A percentile compares a stretch with the other conserved stretches of the same genome.
phyloP scores from a whole-genome alignment of 495 filamentous ascomycete species.

The Penicillium cosmopolitanum region DNA sequence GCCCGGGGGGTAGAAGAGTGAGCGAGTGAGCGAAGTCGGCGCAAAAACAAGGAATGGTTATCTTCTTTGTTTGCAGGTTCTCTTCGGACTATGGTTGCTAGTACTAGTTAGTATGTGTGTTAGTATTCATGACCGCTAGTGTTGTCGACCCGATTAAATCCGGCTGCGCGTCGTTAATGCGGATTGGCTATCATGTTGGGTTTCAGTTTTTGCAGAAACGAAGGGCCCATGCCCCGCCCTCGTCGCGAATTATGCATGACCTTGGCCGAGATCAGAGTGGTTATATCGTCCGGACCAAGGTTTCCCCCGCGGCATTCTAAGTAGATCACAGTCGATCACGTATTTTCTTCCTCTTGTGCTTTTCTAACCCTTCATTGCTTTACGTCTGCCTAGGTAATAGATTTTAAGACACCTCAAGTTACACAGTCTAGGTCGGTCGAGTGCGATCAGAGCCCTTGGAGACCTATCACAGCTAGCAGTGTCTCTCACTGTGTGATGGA shows the following conservation, averaged over 20 bases:
- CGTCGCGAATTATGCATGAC: constrained; percentile 7
- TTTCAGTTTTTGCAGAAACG: constrained; percentile 13
- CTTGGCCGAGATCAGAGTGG: not conserved
- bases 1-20: not conserved
- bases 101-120: not conserved
- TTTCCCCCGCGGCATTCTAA: constrained; percentile 1
- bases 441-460: constrained; percentile 4
- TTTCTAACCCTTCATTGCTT: constrained; percentile 3
- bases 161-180: constrained; percentile 12
- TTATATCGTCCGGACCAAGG: not conserved
- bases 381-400: not conserved
- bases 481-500: constrained; percentile 21
- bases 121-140: not conserved
- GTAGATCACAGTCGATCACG: constrained; percentile 5
- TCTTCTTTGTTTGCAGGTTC: constrained; percentile 3
- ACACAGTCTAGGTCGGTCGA: constrained; percentile 22
- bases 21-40: constrained; percentile 3
- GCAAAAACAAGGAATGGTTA: constrained; percentile 19
- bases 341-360: not conserved
- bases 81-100: not conserved
- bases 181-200: constrained; percentile 4
- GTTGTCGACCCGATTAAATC: constrained; percentile 23
- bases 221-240: constrained; percentile 9
- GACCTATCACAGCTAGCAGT: constrained; percentile 21
- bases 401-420: constrained; percentile 30